Base-by-base conservation (phyloP, 1,284 basidiomycete species). In the Anthracocystis panici-leucophaei region DNA sequence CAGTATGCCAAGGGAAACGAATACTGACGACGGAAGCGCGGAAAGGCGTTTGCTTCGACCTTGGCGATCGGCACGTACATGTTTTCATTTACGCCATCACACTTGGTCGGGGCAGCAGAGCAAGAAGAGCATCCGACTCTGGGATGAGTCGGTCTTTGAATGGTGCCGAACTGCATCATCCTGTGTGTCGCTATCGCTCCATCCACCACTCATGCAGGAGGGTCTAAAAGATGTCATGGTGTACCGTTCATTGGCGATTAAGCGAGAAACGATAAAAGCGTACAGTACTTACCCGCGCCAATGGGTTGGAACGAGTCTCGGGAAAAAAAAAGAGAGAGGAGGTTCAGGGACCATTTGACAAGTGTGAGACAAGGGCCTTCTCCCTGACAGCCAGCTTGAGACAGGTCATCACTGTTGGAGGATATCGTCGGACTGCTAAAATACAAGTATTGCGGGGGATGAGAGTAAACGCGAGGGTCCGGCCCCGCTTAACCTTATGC, bases 31-130 rank as follows among this genome's bases (percentile, higher is more conserved):
- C 25, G 25, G 11, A 48, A 48, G 16, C 18, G 16, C 7, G 46
- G 16, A 48, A 27, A 11, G 7, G 23, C 14, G 3, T n/a, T n/a
- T 29, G 18, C 21, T n/a, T 12, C 18, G 4, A 25, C 12, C 48
- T 49, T 49, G 29, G 48, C 48, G 48, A 49, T 49, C 48, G 48
- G 48, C 11, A 49, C 29, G 48, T 31, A 49, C 48, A 49, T 48
- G 16, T 29, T 42, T 21, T 31, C 9, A 9, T 12, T 25, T n/a
- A 48, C 14, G 46, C 46, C 46, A 18, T 48, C 10, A 27, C 16
- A 46, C 18, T 8, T 25, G 27, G 29, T 23, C 11, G 48, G 31
- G n/a, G 8, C 41, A 20, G 18, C n/a, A 42, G 20, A 20, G 7
- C 41, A 20, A 42, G 18, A 42, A 42, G 20, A 42, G 7, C 41